phyloP scores from a whole-genome alignment of 192 early-diverging fungal species.

The Powellomyces hirtus region DNA sequence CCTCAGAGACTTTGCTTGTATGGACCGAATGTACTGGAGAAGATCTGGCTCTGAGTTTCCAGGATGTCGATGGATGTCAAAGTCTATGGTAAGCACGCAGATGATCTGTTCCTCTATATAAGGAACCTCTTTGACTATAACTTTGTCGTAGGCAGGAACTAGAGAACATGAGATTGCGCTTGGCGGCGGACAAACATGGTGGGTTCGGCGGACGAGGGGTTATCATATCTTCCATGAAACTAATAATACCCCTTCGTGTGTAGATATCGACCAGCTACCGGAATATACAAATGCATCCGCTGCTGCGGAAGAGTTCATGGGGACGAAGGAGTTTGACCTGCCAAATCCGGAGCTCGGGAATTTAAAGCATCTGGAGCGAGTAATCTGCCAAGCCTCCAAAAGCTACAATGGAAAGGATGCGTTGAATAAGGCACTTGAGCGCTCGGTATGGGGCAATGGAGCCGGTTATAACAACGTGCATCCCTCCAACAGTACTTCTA shows the following conservation, averaged over 20 bases:
- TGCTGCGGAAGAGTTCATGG: neutral
- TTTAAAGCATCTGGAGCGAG: constrained; percentile 67
- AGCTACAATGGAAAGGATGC: constrained; percentile 63
- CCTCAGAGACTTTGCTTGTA: constrained; percentile 82
- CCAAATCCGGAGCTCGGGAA: constrained; percentile 71
- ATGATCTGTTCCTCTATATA: constrained; percentile 23
- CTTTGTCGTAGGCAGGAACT: constrained; percentile 40
- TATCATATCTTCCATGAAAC: neutral
- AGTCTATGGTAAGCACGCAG: constrained; percentile 67
- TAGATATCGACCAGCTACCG: constrained; percentile 47
- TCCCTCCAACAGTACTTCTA: no score
- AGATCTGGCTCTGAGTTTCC: constrained; percentile 92
- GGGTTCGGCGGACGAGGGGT: neutral
- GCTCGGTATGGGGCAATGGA: constrained; percentile 51
- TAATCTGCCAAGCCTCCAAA: constrained; percentile 56
- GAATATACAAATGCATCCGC: constrained; percentile 21
- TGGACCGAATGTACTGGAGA: constrained; percentile 77
- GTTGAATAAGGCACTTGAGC: constrained; percentile 58
- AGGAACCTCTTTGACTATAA: constrained; percentile 23
- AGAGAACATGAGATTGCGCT: constrained; percentile 35
- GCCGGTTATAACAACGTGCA: no score
- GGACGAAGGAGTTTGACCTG: constrained; percentile 19
- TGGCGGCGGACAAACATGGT: constrained; percentile 42
- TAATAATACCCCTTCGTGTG: neutral
- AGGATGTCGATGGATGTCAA: constrained; percentile 81